Base-by-base conservation (phyloP, 352 stramenopile species). In the Globisporangium ultimum region DNA sequence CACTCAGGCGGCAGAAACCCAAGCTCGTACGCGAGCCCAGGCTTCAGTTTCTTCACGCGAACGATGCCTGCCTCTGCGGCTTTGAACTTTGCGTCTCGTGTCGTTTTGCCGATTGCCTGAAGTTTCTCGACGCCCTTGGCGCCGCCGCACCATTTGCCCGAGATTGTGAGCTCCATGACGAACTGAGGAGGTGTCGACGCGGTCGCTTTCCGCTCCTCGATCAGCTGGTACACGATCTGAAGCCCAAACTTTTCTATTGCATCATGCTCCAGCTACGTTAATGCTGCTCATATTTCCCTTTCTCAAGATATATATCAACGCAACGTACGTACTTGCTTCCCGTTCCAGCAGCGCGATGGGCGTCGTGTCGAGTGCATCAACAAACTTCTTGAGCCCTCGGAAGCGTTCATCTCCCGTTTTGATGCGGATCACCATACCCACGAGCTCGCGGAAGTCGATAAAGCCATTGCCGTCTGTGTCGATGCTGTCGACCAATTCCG, bases 1-100 rank as follows among this genome's bases (percentile, higher is more conserved):
- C 80, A 93, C 21, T 80, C 60, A 1, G 43, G 34, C 0, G 80
- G 83, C 22, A 93, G 48, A n/a, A 78, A 55, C 1, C 83, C 80
- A 0, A 67, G 60, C 3, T 85, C 72, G 36, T 67, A 77, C 8
- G 78, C 78, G 20, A 89, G 67, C 13, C 83, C 79, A 11, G 83
- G 80, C 54, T 87, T 79, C 10, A 91, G 65, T 49, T 80, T 81
- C 41, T 78, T 74, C 18, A 90, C 68, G 43, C 68, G 73, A 22
- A 74, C 64, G 15, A 92, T 48, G 13, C 67, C 83, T 24, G 70
- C 67, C 52, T 91, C 75, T 1, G 80, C 83, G 41, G 68, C 80
- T 50, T 80, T 79, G 65, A 88, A 86, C 52, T 93, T 93, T 53
- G 83, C 80, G 49, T 93, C 80, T 55, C 77, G 77, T 1, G 78